phyloP scores from a whole-genome alignment of 2,329 filamentous ascomycete genomes.

The Colletotrichum scovillei region DNA sequence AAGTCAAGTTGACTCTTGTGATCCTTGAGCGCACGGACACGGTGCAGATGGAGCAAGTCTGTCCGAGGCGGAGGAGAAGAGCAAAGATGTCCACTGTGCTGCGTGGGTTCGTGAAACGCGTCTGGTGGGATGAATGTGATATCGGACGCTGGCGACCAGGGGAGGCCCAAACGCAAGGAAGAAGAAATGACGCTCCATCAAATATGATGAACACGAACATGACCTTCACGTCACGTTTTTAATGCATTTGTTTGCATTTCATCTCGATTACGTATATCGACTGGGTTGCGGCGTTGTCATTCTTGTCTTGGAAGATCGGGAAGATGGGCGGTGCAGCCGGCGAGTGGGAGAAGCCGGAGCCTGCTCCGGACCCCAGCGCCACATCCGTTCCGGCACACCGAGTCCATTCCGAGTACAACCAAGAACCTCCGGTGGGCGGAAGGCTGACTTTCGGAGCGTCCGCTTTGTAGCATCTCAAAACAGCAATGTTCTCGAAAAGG shows the following conservation, averaged over 20 bases:
- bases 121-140: conserved; percentile 10
- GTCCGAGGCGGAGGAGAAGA: neutral
- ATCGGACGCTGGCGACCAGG: conserved; percentile 8
- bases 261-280: neutral
- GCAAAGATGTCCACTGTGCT: neutral
- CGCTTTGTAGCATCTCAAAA: neutral
- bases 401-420: neutral
- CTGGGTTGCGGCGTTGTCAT: neutral
- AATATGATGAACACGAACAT: conserved; percentile 17
- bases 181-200: conserved; percentile 16
- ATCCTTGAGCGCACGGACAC: neutral
- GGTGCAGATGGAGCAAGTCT: neutral
- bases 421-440: neutral
- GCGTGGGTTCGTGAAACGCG: conserved; percentile 16
- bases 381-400: neutral
- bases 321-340: neutral
- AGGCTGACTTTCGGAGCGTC: neutral
- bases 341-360: neutral
- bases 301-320: neutral
- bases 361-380: neutral
- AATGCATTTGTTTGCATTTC: neutral
- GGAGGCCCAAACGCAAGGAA: neutral
- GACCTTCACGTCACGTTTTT: neutral
- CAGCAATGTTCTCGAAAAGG: conserved; percentile 13
- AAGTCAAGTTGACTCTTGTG: neutral